phyloP scores from a whole-genome alignment of 768 basidiomycete species.

The Trametes cubensis region DNA sequence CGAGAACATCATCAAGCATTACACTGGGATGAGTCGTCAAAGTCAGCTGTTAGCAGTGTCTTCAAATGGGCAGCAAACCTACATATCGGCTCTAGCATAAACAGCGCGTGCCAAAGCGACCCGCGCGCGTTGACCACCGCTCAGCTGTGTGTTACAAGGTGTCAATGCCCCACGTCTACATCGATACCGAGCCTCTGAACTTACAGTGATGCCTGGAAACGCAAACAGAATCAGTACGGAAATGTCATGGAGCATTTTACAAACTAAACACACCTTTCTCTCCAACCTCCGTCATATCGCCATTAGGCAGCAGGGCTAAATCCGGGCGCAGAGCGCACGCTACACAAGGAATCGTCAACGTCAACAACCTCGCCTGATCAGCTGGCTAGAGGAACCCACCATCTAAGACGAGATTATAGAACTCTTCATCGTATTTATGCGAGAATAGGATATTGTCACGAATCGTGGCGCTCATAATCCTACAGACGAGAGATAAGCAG shows the following conservation, averaged over 20 bases:
- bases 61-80: constrained; percentile 28
- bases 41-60: not conserved
- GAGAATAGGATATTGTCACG: constrained; percentile 93
- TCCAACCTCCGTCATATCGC: constrained; percentile 84
- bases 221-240: constrained; percentile 33
- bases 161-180: not conserved
- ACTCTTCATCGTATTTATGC: constrained; percentile 82
- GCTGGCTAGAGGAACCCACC: constrained; percentile 41
- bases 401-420: constrained; percentile 82
- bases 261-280: constrained; percentile 63
- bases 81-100: constrained; percentile 91
- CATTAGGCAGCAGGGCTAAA: constrained; percentile 74
- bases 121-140: constrained; percentile 84
- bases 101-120: constrained; percentile 86
- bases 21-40: constrained; percentile 43
- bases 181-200: constrained; percentile 21
- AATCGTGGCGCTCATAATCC: constrained; percentile 85
- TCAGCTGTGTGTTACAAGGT: constrained; percentile 46
- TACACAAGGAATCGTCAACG: constrained; percentile 2
- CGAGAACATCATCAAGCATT: constrained; percentile 88
- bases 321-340: constrained; percentile 82
- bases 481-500: constrained; percentile 30
- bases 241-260: constrained; percentile 1
- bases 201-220: constrained; percentile 51
- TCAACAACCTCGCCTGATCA: not conserved